phyloP scores from a whole-genome alignment of 2,329 filamentous ascomycete species.

The Verticillium dahliae region DNA sequence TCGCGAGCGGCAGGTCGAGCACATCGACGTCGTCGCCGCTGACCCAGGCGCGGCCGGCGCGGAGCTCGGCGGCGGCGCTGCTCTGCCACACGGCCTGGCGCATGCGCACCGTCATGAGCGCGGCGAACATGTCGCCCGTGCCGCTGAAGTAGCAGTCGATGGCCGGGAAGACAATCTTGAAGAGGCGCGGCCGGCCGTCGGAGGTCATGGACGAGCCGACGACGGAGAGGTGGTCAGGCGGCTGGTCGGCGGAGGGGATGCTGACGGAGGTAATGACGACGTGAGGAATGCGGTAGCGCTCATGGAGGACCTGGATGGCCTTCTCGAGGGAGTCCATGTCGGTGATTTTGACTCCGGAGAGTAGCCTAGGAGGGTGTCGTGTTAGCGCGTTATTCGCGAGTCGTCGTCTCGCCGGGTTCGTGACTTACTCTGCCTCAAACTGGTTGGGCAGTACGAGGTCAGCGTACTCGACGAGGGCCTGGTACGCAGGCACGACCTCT shows the following conservation, averaged over 20 bases:
- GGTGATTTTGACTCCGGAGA: slow-evolving; percentile 78
- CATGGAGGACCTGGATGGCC: slow-evolving; percentile 74
- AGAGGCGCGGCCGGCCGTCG: slow-evolving; percentile 65
- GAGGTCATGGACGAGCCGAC: slow-evolving; percentile 69
- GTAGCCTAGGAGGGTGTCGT: slow-evolving; percentile 46
- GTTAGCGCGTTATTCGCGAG: not conserved
- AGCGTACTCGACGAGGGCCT: slow-evolving; percentile 68
- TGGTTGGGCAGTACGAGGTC: slow-evolving; percentile 95
- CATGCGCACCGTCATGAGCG: slow-evolving; percentile 79
- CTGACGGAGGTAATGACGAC: slow-evolving; percentile 88
- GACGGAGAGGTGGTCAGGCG: slow-evolving; percentile 54
- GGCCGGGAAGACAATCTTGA: slow-evolving; percentile 78
- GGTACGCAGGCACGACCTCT: slow-evolving; percentile 88
- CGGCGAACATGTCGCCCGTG: slow-evolving; percentile 97
- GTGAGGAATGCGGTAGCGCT: slow-evolving; percentile 71
- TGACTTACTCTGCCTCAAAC: slow-evolving; percentile 87
- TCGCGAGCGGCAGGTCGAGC: slow-evolving; percentile 72
- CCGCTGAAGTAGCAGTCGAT: slow-evolving; percentile 94
- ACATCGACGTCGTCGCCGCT: slow-evolving; percentile 65
- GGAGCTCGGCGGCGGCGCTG: slow-evolving; percentile 16
- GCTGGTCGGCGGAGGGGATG: slow-evolving; percentile 48
- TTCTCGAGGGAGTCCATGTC: slow-evolving; percentile 65
- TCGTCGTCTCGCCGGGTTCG: not conserved
- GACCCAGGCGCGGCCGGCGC: slow-evolving; percentile 63
- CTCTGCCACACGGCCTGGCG: slow-evolving; percentile 65